Conservation (phyloP, 306 rosid genomes). For the Quercus dentata region DNA sequence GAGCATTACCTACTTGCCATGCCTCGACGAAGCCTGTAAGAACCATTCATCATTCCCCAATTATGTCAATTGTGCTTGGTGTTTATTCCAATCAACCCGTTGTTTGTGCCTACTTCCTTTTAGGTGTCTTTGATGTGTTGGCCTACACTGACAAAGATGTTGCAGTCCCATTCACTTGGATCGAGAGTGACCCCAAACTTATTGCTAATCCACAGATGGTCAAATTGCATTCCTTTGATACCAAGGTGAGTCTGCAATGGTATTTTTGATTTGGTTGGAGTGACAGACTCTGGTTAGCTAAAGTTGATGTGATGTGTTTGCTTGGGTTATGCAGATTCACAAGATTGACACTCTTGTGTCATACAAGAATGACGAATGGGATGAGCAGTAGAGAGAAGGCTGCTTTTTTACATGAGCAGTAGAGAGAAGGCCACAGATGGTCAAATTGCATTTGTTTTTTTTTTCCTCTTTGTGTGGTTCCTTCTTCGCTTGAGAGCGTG, state of each 20-base stretch:
- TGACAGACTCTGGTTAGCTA: background rate
- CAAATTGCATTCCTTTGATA: constrained; percentile 96
- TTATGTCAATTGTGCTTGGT: background rate
- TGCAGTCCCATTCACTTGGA: constrained; percentile 96
- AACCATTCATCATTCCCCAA: background rate
- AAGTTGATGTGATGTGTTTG: background rate
- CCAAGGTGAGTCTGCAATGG: constrained; percentile 60
- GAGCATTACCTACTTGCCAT: constrained; percentile 95
- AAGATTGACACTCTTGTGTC: constrained; percentile 91
- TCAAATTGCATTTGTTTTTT: too few species aligned
- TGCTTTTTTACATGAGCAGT: constrained; percentile 44
- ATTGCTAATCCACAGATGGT: constrained; percentile 97
- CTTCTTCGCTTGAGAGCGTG: constrained; percentile 17
- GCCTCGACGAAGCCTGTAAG: constrained; percentile 94
- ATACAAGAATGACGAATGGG: constrained; percentile 94
- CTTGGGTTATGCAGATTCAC: constrained; percentile 67
- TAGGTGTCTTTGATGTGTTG: constrained; percentile 93
- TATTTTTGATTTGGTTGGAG: background rate
- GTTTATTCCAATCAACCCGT: background rate
- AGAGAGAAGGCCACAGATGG: background rate
- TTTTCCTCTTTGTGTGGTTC: background rate
- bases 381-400: constrained; percentile 44
- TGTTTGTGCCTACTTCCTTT: constrained; percentile 6
- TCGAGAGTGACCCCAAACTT: constrained; percentile 96
- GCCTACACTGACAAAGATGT: constrained; percentile 97